Base-by-base conservation (phyloP, 495 filamentous ascomycete genomes). In the Trichoderma virens region DNA sequence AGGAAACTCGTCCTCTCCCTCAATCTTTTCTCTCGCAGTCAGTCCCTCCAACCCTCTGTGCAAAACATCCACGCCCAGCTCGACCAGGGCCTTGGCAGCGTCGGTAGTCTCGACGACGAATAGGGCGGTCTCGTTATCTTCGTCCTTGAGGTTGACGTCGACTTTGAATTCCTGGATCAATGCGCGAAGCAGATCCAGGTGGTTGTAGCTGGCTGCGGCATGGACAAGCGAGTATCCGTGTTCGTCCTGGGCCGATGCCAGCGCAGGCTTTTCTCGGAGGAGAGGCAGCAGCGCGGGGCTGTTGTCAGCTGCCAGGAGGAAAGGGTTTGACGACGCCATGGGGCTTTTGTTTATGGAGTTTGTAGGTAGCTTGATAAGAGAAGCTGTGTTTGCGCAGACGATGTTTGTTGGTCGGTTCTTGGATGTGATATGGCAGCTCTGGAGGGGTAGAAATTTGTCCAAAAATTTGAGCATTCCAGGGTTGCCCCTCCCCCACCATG, bases 191-290 rank as follows among this genome's bases (percentile, higher is more conserved):
- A 98, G 87, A 62, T 88, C 84, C 35, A 88, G 75, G 67, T 97
- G 91, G 70, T 86, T 88, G 80, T 98, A 98, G 66, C 93, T 97
- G 34, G 88, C 85, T 7, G 93, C 90, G 27, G 94, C 95, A 74
- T 98, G 94, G 25, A 98, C 77, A 25, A 97, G 83, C 18, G 93
- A 95, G 78, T 98, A 97, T 65, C 91, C 91, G 66, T 91, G 86
- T 65, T 88, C 83, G 73, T 96, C 91, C 70, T 91, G 90, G 31
- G 75, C 70, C 8, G 85, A 81, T 18, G 90, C 91, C 62, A 90
- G 77, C 11, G 82, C 73, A 45, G 88, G 85, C 69, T 91, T 82
- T 43, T 83, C 76, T 59, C 80, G 83, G 59, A 96, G 83, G 51
- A 91, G 83, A 27, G 82, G 76, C 56, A 92, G 76, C 25, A 94